Evolutionary conservation across 2,329 filamentous ascomycete species (phyloP).

Genomic region (Sarocladiaceae sp.): DNA sequence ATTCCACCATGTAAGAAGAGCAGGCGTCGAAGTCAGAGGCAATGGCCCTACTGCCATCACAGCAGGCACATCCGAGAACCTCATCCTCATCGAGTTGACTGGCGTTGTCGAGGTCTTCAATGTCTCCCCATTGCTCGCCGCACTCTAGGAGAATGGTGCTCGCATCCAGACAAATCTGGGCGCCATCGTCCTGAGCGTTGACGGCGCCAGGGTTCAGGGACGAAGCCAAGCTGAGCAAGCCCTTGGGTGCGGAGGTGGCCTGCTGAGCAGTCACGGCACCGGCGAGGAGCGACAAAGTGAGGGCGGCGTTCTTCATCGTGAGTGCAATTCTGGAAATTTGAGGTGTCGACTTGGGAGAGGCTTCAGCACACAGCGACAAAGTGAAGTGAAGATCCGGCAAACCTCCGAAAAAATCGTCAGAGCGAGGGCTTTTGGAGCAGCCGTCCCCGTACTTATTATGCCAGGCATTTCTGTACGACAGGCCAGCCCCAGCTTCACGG

Average conservation of each 20-base stretch:
- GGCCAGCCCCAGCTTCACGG: not conserved
- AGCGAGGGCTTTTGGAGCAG: not conserved
- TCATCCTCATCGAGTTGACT: slow-evolving; percentile 18
- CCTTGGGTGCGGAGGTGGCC: slow-evolving; percentile 14
- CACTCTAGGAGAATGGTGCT: slow-evolving; percentile 19
- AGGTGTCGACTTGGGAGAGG: not conserved
- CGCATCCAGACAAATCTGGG: slow-evolving; percentile 19
- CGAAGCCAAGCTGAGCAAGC: slow-evolving; percentile 14
- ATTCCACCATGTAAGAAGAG: slow-evolving; percentile 22
- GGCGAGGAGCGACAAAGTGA: slow-evolving; percentile 18
- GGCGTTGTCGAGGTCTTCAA: slow-evolving; percentile 17
- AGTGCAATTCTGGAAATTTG: not conserved
- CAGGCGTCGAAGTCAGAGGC: slow-evolving; percentile 23
- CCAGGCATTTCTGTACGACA: not conserved
- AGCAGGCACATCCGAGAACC: slow-evolving; percentile 25
- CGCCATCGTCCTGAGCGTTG: slow-evolving; percentile 18
- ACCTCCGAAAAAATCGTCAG: not conserved
- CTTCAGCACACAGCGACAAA: not conserved
- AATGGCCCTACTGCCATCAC: slow-evolving; percentile 16
- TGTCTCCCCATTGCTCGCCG: slow-evolving; percentile 19
- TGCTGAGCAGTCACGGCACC: slow-evolving; percentile 22
- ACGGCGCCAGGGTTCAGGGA: slow-evolving; percentile 20
- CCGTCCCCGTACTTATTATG: no score
- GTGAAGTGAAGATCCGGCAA: not conserved
- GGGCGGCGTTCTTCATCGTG: slow-evolving; percentile 18